A percentile compares a stretch with the other conserved stretches of the same genome.
Conservation (phyloP, 2,329 filamentous ascomycete genomes). For the Leptographium radiaticola region DNA sequence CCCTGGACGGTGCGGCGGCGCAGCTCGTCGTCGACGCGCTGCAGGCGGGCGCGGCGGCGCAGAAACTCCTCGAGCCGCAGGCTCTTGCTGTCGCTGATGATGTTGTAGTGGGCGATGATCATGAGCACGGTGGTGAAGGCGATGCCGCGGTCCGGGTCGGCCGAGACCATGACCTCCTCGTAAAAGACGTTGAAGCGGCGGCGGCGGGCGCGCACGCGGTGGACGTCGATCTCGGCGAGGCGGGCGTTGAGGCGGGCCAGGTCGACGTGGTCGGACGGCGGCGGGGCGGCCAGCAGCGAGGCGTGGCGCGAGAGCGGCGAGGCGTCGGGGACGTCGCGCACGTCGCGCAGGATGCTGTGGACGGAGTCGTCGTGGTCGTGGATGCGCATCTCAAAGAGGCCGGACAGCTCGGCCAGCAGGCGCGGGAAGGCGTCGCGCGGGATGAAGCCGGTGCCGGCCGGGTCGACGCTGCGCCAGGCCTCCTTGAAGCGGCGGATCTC, state of each 20-base stretch:
- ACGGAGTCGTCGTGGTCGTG: conserved; percentile 88
- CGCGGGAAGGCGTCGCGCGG: conserved; percentile 79
- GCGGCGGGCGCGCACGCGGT: conserved; percentile 60
- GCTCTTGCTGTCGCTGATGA: conserved; percentile 96
- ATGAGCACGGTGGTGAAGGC: conserved; percentile 86
- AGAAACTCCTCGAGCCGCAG: conserved; percentile 87
- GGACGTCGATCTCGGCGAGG: conserved; percentile 59
- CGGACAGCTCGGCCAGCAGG: conserved; percentile 80
- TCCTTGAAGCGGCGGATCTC: conserved; percentile 96
- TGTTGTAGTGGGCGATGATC: conserved; percentile 95
- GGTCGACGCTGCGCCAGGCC: conserved; percentile 93
- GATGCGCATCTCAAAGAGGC: conserved; percentile 93
- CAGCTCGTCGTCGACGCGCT: conserved; percentile 90
- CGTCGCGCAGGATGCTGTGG: conserved; percentile 72
- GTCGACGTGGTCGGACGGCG: conserved; percentile 49
- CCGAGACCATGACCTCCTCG: conserved; percentile 88
- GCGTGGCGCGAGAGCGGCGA: conserved; percentile 26
- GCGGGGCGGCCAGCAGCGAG: conserved; percentile 39
- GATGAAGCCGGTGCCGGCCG: conserved; percentile 82
- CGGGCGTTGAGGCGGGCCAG: conserved; percentile 62
- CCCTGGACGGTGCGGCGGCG: conserved; percentile 79
- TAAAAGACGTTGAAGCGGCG: conserved; percentile 87
- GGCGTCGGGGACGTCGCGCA: conserved; percentile 42
- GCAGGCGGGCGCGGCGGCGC: conserved; percentile 74
- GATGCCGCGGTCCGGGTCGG: conserved; percentile 79